phyloP scores from a whole-genome alignment of 2,329 filamentous ascomycete genomes.

The Aspergillus pseudonomiae region DNA sequence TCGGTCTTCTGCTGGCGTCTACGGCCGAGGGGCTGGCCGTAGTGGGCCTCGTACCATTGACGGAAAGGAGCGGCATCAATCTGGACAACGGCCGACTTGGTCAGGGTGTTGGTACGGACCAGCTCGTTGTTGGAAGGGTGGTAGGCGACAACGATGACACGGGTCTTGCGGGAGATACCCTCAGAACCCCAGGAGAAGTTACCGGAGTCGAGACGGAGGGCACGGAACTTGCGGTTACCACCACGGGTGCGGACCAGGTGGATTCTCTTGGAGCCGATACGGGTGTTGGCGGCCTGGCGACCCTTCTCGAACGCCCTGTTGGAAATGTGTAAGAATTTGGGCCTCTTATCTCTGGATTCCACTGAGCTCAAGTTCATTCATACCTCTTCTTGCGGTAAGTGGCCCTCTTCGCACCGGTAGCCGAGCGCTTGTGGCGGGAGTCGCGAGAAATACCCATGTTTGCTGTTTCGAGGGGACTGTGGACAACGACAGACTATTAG shows the following conservation, averaged over 20 bases:
- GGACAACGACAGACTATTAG: constrained; percentile 4
- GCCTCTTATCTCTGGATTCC: constrained; percentile 2
- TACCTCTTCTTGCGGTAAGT: constrained; percentile 74
- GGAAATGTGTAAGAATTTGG: constrained; percentile 63
- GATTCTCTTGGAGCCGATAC: constrained; percentile 96
- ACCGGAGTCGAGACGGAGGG: constrained; percentile 94
- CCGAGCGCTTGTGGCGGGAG: constrained; percentile 99
- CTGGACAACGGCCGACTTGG: constrained; percentile 98
- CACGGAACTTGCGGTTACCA: constrained; percentile 99
- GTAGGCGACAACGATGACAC: constrained; percentile 97
- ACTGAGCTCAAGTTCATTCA: constrained; percentile 49
- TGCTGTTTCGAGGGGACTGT: constrained; percentile 64
- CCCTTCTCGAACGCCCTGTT: constrained; percentile 99
- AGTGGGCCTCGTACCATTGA: constrained; percentile 99
- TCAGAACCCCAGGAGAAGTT: constrained; percentile 99
- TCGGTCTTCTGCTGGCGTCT: constrained; percentile 81
- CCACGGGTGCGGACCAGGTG: constrained; percentile 96
- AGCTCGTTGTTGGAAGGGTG: constrained; percentile 99
- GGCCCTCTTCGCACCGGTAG: constrained; percentile 96
- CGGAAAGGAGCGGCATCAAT: constrained; percentile 98
- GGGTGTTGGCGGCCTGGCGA: constrained; percentile 98
- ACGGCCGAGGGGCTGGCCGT: constrained; percentile 86
- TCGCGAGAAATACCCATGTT: constrained; percentile 99
- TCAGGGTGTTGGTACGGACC: constrained; percentile 99
- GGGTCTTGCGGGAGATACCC: constrained; percentile 97